Percentiles rank a stretch among this genome's conserved stretches.
Conservation (phyloP, 2,329 filamentous ascomycete genomes). For the Cytospora schulzeri region DNA sequence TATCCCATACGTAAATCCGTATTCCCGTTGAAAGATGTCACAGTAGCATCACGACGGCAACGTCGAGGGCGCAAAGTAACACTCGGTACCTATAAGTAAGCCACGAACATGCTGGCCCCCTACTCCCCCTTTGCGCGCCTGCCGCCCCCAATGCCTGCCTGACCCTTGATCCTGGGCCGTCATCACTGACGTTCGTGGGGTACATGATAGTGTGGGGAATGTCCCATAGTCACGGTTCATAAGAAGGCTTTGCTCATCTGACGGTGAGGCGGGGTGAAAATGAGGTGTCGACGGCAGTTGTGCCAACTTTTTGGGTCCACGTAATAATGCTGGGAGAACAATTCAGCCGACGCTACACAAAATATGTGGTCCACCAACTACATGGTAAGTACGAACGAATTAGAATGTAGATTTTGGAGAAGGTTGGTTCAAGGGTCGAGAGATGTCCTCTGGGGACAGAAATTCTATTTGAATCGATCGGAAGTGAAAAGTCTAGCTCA, state of each 20-base stretch:
- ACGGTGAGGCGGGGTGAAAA: not conserved
- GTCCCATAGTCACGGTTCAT: slow-evolving; percentile 10
- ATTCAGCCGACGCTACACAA: not conserved
- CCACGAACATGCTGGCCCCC: no score
- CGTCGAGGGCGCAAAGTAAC: not conserved
- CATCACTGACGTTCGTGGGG: slow-evolving; percentile 2
- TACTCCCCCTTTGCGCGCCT: no score
- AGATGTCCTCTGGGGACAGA: no score
- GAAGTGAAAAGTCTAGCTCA: no score
- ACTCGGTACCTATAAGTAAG: not conserved
- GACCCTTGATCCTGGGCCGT: not conserved
- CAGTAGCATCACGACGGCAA: not conserved
- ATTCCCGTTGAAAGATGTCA: not conserved
- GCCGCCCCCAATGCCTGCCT: not conserved
- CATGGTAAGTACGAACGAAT: not conserved
- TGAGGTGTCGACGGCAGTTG: not conserved
- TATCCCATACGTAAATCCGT: not conserved
- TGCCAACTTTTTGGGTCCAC: slow-evolving; percentile 6
- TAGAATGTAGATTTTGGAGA: not conserved
- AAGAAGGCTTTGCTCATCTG: not conserved
- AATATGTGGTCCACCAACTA: not conserved
- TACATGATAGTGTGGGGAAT: slow-evolving; percentile 14
- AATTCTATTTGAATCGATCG: no score
- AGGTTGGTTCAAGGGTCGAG: no score
- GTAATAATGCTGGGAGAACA: not conserved